Conservation (phyloP, 2,329 filamentous ascomycete species). For the Periglandula ipomoeae region DNA sequence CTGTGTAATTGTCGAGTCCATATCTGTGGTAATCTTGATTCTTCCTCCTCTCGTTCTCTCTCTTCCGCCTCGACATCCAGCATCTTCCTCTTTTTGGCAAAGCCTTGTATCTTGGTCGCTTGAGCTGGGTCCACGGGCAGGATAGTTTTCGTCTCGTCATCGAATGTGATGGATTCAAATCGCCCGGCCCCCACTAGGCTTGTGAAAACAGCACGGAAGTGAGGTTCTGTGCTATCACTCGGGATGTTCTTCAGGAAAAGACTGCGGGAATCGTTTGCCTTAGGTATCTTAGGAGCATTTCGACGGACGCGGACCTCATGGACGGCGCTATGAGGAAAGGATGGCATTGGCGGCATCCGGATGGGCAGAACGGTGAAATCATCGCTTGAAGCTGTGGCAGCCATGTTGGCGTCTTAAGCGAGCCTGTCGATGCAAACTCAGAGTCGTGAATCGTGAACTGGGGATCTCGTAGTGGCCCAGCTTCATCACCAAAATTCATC, state of each 20-base stretch:
- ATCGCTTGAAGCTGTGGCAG: slow-evolving; percentile 21
- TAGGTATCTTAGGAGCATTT: slow-evolving; percentile 71
- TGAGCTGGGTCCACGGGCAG: slow-evolving; percentile 39
- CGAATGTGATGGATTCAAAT: slow-evolving; percentile 71
- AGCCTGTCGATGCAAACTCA: too few species aligned
- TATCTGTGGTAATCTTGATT: slow-evolving; percentile 54
- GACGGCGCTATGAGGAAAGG: slow-evolving; percentile 51
- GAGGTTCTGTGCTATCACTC: slow-evolving; percentile 67
- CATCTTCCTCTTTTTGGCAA: slow-evolving; percentile 33
- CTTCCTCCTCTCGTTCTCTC: slow-evolving; percentile 45
- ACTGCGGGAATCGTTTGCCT: slow-evolving; percentile 63
- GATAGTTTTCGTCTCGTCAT: slow-evolving; percentile 42
- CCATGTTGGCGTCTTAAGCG: slow-evolving; percentile 15
- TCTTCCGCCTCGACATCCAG: slow-evolving; percentile 46
- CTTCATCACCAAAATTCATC: too few species aligned
- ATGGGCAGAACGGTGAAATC: slow-evolving; percentile 65
- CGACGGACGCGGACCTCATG: slow-evolving; percentile 84
- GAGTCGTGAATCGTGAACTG: neutral
- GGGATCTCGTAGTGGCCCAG: too few species aligned
- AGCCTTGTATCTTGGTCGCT: slow-evolving; percentile 28
- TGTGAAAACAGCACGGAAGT: slow-evolving; percentile 68
- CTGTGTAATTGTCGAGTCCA: slow-evolving; percentile 64
- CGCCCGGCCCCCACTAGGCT: slow-evolving; percentile 66
- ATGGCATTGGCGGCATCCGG: slow-evolving; percentile 51
- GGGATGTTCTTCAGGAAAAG: slow-evolving; percentile 90